Evolutionary conservation across 768 basidiomycete species (phyloP), one percentile per base, ranked within the genome.

Genomic region (Auriscalpium vulgare): DNA sequence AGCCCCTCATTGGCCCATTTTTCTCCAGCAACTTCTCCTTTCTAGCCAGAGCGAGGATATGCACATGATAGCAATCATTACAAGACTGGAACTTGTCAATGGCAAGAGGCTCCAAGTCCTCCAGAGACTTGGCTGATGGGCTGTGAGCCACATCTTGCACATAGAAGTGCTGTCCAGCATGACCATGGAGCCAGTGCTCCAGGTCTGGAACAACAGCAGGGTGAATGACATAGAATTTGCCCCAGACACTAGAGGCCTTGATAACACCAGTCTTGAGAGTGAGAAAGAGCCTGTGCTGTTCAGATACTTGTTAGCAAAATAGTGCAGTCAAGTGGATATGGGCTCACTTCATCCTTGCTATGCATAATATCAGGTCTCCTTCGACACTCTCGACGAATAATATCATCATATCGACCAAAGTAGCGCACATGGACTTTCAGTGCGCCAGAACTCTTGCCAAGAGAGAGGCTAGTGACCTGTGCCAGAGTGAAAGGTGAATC

Each of bases 211-310:
- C 34, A 17, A 76, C 68, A 8, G 59, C 66, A 2, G 75, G 62
- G 38, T 73, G 68, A 9, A 68, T 65, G 11, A 85, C 77, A 65
- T 73, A 80, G 51, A 80, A 85, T 21, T 75, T 72, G 0, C 85
- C 85, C 53, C 81, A 77, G 46, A 88, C 66, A 16, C 70, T 61
- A 11, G 71, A 63, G 0, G 73, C 62, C n/a, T 71, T 53, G 11
- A 65, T 67, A 2, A 11, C 65, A 59, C 16, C 62, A 60, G 3
- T 62, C 55, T 13, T 65, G 58, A 8, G 49, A 0, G 75, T 78
- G 36, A 69, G 64, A 58, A 75, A 80, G 2, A 88, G 69, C 6
- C 73, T 66, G 45, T 68, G 63, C 67, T 72, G 55, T 14, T 43
- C 14, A 35, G 45, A 3, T 47, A 2, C 23, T 16, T n/a, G 19